Percentiles rank a stretch among this genome's conserved stretches.
These are phyloP conservation scores for Raffaelea ambrosiae DNA, from an alignment of 2,329 filamentous ascomycete genomes.

Conservation along the genomic window DNA sequence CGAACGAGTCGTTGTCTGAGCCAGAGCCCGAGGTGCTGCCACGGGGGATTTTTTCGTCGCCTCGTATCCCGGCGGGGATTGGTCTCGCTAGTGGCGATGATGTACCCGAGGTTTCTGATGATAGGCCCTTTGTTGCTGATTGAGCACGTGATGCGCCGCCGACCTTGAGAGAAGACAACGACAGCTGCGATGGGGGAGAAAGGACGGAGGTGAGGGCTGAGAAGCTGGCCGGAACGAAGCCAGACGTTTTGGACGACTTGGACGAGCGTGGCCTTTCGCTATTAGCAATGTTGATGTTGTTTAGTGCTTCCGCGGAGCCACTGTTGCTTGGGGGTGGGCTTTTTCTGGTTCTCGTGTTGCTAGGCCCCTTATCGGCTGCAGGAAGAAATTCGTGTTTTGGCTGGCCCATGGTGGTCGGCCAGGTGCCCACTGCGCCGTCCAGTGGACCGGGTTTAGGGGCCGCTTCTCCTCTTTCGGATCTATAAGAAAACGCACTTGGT, in stretches of 20 bases:
- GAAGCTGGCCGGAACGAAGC: too few species aligned
- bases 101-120: neutral
- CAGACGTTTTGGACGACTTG: neutral
- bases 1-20: neutral
- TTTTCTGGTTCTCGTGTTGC: constrained; percentile 4
- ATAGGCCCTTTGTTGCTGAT: too few species aligned
- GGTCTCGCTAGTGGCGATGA: neutral
- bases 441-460: too few species aligned
- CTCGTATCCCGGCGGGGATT: neutral
- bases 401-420: constrained; percentile 6
- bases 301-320: neutral
- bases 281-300: neutral
- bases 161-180: too few species aligned
- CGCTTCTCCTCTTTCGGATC: constrained; percentile 6
- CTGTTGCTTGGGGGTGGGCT: neutral
- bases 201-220: too few species aligned
- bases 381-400: constrained; percentile 8
- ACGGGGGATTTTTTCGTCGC: neutral
- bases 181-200: too few species aligned
- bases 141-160: too few species aligned
- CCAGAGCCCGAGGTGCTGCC: neutral
- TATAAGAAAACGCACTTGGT: neutral
- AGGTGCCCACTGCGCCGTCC: neutral
- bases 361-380: constrained; percentile 8
- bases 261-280: neutral